These are phyloP conservation scores for Quercus phellos DNA, from an alignment of 331 rosid species.

Conservation along the genomic window DNA sequence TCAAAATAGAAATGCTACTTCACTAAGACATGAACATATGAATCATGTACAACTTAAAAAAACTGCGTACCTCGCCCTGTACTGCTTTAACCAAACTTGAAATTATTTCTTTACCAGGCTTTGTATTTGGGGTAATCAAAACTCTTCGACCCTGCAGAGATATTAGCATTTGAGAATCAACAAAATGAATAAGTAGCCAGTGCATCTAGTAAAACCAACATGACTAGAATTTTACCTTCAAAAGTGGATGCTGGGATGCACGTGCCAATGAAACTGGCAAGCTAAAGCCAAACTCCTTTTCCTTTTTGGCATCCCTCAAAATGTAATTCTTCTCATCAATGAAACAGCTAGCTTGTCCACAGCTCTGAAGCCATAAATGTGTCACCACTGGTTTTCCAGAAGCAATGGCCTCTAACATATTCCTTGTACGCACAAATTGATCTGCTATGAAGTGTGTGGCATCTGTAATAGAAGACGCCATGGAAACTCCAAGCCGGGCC, in stretches of 20 bases:
- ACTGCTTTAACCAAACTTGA: slow-evolving; percentile 70
- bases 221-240: slow-evolving; percentile 40
- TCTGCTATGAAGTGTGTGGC: slow-evolving; percentile 96
- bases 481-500: slow-evolving; percentile 63
- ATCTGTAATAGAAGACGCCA: slow-evolving; percentile 62
- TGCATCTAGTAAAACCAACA: slow-evolving; percentile 8
- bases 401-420: slow-evolving; percentile 94
- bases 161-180: background rate
- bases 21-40: background rate
- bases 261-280: slow-evolving; percentile 72
- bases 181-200: slow-evolving; percentile 21
- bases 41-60: slow-evolving; percentile 4
- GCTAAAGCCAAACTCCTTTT: slow-evolving; percentile 84
- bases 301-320: slow-evolving; percentile 77
- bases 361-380: slow-evolving; percentile 84
- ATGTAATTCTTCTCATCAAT: slow-evolving; percentile 78
- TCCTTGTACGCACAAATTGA: slow-evolving; percentile 82
- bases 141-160: slow-evolving; percentile 72
- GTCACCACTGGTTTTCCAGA: slow-evolving; percentile 86
- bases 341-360: slow-evolving; percentile 90
- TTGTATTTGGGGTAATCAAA: slow-evolving; percentile 71
- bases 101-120: slow-evolving; percentile 76
- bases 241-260: slow-evolving; percentile 66
- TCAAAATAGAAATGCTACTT: background rate
- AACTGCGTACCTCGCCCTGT: slow-evolving; percentile 65